Conservation (phyloP, 1,284 basidiomycete species). For the Leccinum pallidistipes region DNA sequence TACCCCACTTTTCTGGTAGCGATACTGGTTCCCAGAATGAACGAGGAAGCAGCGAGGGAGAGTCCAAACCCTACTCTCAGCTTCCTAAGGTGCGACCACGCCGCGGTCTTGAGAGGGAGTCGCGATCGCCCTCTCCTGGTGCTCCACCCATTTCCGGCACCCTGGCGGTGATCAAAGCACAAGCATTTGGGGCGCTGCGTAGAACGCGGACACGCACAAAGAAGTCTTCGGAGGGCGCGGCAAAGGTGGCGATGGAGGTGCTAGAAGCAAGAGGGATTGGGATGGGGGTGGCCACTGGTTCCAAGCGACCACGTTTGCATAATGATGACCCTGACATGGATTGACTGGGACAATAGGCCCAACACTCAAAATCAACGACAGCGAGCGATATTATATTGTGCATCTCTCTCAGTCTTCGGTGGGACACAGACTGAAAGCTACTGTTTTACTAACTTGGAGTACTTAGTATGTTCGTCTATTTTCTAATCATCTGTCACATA, state of each 20-base stretch:
- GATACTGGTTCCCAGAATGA: constrained; percentile 55
- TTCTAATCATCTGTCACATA: constrained; percentile 35
- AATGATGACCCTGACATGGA: constrained; percentile 51
- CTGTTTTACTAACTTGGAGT: constrained; percentile 35
- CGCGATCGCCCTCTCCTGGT: constrained; percentile 72
- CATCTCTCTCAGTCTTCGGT: constrained; percentile 24
- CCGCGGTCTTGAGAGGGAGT: constrained; percentile 47
- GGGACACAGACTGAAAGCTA: constrained; percentile 28
- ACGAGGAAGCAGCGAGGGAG: constrained; percentile 56
- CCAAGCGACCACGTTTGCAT: constrained; percentile 59
- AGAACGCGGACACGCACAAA: constrained; percentile 71
- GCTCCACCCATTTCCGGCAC: constrained; percentile 70
- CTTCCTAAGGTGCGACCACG: constrained; percentile 44
- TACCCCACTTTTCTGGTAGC: constrained; percentile 50
- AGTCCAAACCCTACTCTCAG: constrained; percentile 44
- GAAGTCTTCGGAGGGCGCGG: constrained; percentile 68
- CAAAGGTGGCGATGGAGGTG: constrained; percentile 75
- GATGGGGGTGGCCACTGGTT: constrained; percentile 48
- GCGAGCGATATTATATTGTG: constrained; percentile 30
- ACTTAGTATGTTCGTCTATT: constrained; percentile 35
- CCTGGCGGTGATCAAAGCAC: constrained; percentile 83
- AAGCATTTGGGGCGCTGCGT: constrained; percentile 79
- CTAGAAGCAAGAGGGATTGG: constrained; percentile 74
- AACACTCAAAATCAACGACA: constrained; percentile 23
- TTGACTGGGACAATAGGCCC: constrained; percentile 31